Conservation (phyloP, 257 asterid genomes). For the Orobanche coerulescens region DNA sequence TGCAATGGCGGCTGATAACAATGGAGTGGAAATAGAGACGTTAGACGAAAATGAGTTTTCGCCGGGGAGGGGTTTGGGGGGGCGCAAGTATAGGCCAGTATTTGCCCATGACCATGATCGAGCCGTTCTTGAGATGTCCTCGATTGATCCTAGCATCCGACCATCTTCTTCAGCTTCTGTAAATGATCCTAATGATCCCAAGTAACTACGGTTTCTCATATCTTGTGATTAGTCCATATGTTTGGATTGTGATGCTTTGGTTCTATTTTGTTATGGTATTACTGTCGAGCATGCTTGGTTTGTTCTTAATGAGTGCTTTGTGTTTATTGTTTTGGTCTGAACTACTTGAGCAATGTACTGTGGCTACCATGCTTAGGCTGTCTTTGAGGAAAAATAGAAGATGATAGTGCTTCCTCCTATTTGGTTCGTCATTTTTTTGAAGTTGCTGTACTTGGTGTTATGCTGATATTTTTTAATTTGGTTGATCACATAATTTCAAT, state of each 20-base stretch:
- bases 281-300: no score
- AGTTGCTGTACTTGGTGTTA: conserved; percentile 12
- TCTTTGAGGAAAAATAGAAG: neutral
- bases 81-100: conserved; percentile 61
- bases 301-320: no score
- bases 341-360: neutral
- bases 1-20: conserved; percentile 42
- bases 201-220: conserved; percentile 26
- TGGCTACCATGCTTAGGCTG: neutral
- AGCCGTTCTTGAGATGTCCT: conserved; percentile 62
- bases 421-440: neutral
- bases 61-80: conserved; percentile 42
- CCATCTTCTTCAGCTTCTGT: conserved; percentile 39
- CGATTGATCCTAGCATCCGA: conserved; percentile 38
- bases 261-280: neutral
- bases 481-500: conserved; percentile 9
- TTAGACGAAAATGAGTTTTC: conserved; percentile 45
- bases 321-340: no score
- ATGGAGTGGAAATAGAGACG: conserved; percentile 44
- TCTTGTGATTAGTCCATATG: conserved; percentile 4
- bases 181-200: conserved; percentile 29
- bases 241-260: conserved; percentile 18
- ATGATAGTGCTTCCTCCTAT: neutral
- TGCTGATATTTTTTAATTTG: conserved; percentile 6
- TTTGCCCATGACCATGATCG: conserved; percentile 64